Base-by-base conservation (phyloP, 2,329 filamentous ascomycete genomes). In the Sclerotinia sclerotiorum region DNA sequence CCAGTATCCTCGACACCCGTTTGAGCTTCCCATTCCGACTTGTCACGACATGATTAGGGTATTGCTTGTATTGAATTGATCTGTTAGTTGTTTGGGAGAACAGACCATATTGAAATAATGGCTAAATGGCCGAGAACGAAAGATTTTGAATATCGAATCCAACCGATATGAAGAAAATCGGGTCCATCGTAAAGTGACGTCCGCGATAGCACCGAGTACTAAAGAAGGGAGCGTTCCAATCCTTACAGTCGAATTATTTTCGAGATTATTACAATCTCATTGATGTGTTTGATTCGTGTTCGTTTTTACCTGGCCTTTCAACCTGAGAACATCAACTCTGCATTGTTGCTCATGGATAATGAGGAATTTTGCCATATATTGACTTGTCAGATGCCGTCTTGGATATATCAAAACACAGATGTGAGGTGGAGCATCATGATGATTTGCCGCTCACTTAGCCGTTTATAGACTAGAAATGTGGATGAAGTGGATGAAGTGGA, bases 121-220 rank as follows among this genome's bases (percentile, higher is more conserved):
- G 48, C 17, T 19, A n/a, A n/a, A 48, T 44, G 62, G 24, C 39
- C 42, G 63, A 65, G 63, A 65, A 42, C 27, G 48, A 54, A 29
- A 42, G 13, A n/a, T 15, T 35, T 56, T 35, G 35, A 44, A 19
- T 32, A 35, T 48, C 19, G 27, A 60, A 60, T 48, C 27, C 5
- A 21, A 61, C 42, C 63, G 21, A 58, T 58, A 39, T 66, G 52
- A 29, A 67, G 44, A 67, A 67, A 67, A 67, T 67, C 55, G 65
- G 65, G 65, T 52, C 55, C 27, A 32, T 44, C n/a, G 17, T 52
- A 35, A 61, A 24, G 48, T 17, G 57, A 61, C 55, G 55, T 52
- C 65, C 65, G 65, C 65, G 65, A 67, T 67, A 67, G 65, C 65
- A 61, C 65, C 65, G 65, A 67, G 24, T 17, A 46, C 48, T 29